A percentile compares a stretch with the other conserved stretches of the same genome.
Evolutionary conservation across 352 stramenopile genomes (phyloP).

Genomic region (Pythium phragmitis): DNA sequence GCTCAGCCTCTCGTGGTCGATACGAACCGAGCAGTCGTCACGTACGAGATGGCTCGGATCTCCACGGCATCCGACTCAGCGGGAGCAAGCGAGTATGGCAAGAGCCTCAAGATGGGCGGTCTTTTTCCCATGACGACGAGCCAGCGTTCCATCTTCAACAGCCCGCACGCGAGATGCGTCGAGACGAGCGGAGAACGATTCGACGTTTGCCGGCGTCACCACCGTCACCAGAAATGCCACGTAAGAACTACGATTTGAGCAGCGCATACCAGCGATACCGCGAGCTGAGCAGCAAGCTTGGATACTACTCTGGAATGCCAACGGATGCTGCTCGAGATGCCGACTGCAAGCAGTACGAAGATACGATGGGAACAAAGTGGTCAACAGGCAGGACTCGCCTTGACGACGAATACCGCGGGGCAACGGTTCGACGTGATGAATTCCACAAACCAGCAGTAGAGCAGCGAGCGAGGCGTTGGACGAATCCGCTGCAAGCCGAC

Average conservation of each 20-base stretch:
- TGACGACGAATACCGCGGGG: neutral
- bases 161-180: neutral
- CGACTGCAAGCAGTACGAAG: neutral
- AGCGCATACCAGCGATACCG: conserved; percentile 15
- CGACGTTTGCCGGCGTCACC: neutral
- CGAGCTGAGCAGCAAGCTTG: conserved; percentile 13
- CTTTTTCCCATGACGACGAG: neutral
- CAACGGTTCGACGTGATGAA: too few relatives aligned
- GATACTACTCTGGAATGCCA: neutral
- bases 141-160: neutral
- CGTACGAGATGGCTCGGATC: neutral
- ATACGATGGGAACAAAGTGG: neutral
- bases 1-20: neutral
- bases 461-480: neutral
- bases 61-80: neutral
- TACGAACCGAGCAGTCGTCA: neutral
- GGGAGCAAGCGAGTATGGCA: conserved; percentile 8
- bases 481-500: neutral
- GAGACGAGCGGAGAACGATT: too few relatives aligned
- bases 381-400: neutral
- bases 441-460: neutral
- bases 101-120: neutral
- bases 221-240: neutral
- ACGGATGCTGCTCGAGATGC: neutral
- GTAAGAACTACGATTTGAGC: conserved; percentile 23